Conservation (phyloP, 306 rosid genomes). For the Pyrus bretschneideri region DNA sequence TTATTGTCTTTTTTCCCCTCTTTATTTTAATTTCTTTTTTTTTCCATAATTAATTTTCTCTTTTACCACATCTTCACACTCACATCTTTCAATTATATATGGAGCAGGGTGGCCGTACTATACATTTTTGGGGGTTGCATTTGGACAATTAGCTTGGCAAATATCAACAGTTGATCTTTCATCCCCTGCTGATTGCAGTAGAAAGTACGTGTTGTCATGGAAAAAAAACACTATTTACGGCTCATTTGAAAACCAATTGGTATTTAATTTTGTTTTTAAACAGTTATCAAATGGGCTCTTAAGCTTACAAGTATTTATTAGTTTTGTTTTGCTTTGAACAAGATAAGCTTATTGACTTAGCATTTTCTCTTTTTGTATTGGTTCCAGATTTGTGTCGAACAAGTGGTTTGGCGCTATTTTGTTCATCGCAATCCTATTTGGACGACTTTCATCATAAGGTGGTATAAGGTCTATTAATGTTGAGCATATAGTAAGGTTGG, state of each 20-base stretch:
- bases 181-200: slow-evolving; percentile 67
- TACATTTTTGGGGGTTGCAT: slow-evolving; percentile 62
- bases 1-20: not conserved
- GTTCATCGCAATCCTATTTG: slow-evolving; percentile 73
- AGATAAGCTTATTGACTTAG: not conserved
- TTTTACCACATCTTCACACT: no score
- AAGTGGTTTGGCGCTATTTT: slow-evolving; percentile 94
- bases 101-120: slow-evolving; percentile 82
- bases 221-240: no score
- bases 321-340: slow-evolving; percentile 5
- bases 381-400: slow-evolving; percentile 75
- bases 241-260: not conserved
- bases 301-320: no score
- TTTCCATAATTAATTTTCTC: not conserved
- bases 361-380: not conserved
- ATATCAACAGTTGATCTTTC: slow-evolving; percentile 75
- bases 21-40: not conserved
- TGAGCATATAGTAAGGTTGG: no score
- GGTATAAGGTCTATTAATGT: no score
- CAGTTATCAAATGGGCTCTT: no score
- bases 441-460: slow-evolving; percentile 44
- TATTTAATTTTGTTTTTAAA: no score
- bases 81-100: slow-evolving; percentile 4
- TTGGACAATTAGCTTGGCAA: slow-evolving; percentile 89
- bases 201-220: slow-evolving; percentile 10